Evolutionary conservation across 176 grass and related monocot species (phyloP).

Genomic region (Phoenix roebelenii): DNA sequence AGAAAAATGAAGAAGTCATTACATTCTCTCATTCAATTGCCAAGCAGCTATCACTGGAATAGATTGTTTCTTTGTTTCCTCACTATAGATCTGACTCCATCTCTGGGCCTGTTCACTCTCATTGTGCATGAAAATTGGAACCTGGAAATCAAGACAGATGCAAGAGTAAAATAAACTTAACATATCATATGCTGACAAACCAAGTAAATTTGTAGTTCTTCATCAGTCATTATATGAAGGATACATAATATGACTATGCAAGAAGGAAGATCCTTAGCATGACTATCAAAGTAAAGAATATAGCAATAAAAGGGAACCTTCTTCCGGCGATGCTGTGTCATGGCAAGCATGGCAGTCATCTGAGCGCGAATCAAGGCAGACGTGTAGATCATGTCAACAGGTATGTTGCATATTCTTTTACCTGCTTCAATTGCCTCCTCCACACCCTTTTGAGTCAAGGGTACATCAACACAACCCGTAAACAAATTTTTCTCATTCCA

Average conservation of each 20-base stretch:
- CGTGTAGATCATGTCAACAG: constrained; percentile 88
- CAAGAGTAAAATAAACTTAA: no score
- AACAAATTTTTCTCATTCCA: constrained; percentile 99
- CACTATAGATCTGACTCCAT: constrained; percentile 81
- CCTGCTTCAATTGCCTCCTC: constrained; percentile 91
- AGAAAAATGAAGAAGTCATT: neutral
- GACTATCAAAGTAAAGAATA: constrained; percentile 13
- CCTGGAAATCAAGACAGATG: constrained; percentile 11
- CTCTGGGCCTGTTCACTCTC: constrained; percentile 26
- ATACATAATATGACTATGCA: no score
- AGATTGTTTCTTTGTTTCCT: constrained; percentile 78
- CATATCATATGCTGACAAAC: no score
- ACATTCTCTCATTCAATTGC: constrained; percentile 82
- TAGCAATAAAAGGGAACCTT: constrained; percentile 32
- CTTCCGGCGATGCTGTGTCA: constrained; percentile 81
- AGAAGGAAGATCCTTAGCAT: constrained; percentile 6
- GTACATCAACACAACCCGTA: constrained; percentile 95
- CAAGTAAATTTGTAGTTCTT: no score
- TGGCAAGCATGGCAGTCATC: constrained; percentile 99
- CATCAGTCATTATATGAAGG: no score
- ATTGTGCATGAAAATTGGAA: constrained; percentile 34
- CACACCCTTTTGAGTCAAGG: constrained; percentile 79
- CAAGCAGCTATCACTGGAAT: constrained; percentile 82
- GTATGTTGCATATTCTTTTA: constrained; percentile 92
- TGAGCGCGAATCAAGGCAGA: constrained; percentile 82